phyloP scores from a whole-genome alignment of 768 basidiomycete genomes.

The Podaxis sp. region DNA sequence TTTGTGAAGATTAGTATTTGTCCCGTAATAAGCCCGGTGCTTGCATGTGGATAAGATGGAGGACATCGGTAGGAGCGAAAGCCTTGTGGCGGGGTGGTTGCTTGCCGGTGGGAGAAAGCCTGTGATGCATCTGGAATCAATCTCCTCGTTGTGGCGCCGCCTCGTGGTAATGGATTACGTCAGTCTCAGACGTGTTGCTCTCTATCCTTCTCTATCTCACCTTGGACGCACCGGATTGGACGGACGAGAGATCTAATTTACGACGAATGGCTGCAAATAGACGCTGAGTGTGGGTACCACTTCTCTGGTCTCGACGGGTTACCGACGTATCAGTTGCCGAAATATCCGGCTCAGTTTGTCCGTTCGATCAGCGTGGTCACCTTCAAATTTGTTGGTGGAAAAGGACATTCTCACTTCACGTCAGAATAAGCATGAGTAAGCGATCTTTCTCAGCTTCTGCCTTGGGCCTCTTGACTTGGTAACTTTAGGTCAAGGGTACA shows the following conservation, averaged over 20 bases:
- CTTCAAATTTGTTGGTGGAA: background rate
- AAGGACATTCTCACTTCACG: constrained; percentile 8
- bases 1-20: background rate
- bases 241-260: background rate
- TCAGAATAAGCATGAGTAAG: constrained; percentile 9
- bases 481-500: background rate
- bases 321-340: background rate
- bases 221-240: background rate
- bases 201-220: background rate
- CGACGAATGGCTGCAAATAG: background rate
- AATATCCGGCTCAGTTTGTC: background rate
- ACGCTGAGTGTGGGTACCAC: background rate
- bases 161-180: background rate
- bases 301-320: background rate
- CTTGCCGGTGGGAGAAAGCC: background rate
- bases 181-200: background rate
- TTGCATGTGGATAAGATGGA: constrained; percentile 8
- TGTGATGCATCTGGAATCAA: background rate
- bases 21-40: constrained; percentile 5
- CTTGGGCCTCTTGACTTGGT: background rate
- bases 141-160: background rate
- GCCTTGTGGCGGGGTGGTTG: background rate
- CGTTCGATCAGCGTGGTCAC: background rate
- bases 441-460: constrained; percentile 6
- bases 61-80: background rate